A percentile compares a stretch with the other conserved stretches of the same genome.
Evolutionary conservation across 2,329 filamentous ascomycete species (phyloP).

Genomic region (Colletotrichum incanum): DNA sequence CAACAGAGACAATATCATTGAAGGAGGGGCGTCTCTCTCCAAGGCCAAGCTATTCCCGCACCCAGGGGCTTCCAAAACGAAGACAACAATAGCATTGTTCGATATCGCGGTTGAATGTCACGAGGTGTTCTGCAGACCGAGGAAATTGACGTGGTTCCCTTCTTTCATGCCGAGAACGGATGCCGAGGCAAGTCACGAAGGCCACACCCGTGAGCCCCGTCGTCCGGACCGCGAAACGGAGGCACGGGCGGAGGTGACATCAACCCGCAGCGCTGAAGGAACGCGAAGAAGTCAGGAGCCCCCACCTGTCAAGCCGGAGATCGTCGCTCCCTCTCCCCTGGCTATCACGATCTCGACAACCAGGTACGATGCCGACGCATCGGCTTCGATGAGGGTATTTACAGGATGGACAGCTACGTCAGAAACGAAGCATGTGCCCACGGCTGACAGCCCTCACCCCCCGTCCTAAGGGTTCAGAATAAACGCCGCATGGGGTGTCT

Average conservation of each 20-base stretch:
- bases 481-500: conserved; percentile 19
- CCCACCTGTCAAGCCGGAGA: conserved; percentile 9
- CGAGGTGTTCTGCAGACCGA: background rate
- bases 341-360: conserved; percentile 29
- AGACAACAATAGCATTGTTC: background rate
- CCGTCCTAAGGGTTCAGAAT: background rate
- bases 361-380: conserved; percentile 28
- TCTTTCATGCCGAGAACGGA: background rate
- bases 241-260: conserved; percentile 36
- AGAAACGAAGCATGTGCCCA: conserved; percentile 34
- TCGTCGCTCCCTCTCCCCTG: background rate
- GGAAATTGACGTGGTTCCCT: background rate
- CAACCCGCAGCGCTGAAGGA: conserved; percentile 26
- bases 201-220: conserved; percentile 28
- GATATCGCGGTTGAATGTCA: background rate
- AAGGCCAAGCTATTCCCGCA: background rate
- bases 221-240: conserved; percentile 27
- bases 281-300: conserved; percentile 21
- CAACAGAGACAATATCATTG: background rate
- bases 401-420: conserved; percentile 24
- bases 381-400: conserved; percentile 32
- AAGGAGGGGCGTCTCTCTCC: background rate
- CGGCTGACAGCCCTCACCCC: background rate
- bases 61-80: background rate
- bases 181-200: conserved; percentile 34